These are phyloP conservation scores for Pyricularia pennisetigena DNA, from an alignment of 2,329 filamentous ascomycete genomes.

Conservation along the genomic window DNA sequence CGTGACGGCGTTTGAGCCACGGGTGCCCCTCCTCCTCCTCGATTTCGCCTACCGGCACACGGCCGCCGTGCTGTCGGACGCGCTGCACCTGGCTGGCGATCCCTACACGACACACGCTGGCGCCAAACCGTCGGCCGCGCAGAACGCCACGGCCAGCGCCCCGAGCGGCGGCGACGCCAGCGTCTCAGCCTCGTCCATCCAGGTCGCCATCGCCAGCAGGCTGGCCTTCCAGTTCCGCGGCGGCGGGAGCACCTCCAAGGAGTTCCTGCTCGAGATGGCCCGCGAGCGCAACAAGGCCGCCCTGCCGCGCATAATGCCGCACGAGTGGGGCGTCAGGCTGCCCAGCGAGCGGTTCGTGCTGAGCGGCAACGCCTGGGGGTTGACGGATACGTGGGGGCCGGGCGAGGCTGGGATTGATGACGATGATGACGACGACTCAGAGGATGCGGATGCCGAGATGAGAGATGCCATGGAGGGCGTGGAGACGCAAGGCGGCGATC, in stretches of 20 bases:
- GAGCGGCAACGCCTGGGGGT: constrained; percentile 54
- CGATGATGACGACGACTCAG: constrained; percentile 30
- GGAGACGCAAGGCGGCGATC: constrained; percentile 27
- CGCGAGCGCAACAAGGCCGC: constrained; percentile 58
- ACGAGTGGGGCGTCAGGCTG: constrained; percentile 58
- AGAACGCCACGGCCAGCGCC: constrained; percentile 37
- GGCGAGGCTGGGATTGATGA: constrained; percentile 31
- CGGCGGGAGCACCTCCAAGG: constrained; percentile 49
- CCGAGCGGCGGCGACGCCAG: constrained; percentile 38
- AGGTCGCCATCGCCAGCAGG: constrained; percentile 61
- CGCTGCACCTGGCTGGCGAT: constrained; percentile 58
- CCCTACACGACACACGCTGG: constrained; percentile 54
- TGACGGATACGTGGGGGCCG: constrained; percentile 47
- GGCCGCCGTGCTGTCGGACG: constrained; percentile 60
- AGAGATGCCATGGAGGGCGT: constrained; percentile 41
- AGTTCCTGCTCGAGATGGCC: constrained; percentile 69
- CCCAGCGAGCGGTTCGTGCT: constrained; percentile 61
- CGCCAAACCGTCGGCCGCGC: constrained; percentile 35
- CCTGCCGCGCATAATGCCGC: constrained; percentile 51
- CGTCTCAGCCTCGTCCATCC: constrained; percentile 58
- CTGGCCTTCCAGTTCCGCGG: constrained; percentile 60
- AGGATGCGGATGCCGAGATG: constrained; percentile 15
- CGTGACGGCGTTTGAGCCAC: constrained; percentile 70
- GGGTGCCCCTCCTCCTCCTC: constrained; percentile 72
- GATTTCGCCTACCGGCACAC: constrained; percentile 84